These are phyloP conservation scores for Fusarium secorum DNA, from an alignment of 2,329 filamentous ascomycete genomes.

Conservation along the genomic window DNA sequence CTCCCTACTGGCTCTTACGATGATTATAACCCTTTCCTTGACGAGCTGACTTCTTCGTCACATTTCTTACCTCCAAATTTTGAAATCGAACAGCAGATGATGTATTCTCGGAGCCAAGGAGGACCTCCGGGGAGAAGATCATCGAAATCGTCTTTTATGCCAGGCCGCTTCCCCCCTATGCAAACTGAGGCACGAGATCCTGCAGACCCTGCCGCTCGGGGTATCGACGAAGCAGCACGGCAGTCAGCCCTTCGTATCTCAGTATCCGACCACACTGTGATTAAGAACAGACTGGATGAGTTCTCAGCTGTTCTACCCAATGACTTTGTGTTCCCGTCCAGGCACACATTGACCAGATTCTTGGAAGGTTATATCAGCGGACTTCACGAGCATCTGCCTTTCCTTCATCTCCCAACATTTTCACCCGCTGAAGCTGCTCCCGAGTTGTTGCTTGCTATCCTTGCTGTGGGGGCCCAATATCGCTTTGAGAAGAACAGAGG, in stretches of 20 bases:
- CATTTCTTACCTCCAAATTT: constrained; percentile 64
- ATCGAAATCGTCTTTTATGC: constrained; percentile 60
- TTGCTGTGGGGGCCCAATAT: constrained; percentile 73
- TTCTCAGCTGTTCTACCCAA: constrained; percentile 67
- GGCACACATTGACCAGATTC: constrained; percentile 73
- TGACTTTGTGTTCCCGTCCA: constrained; percentile 73
- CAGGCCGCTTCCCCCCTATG: constrained; percentile 63
- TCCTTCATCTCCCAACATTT: constrained; percentile 74
- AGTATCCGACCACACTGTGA: constrained; percentile 61
- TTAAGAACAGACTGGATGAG: constrained; percentile 67
- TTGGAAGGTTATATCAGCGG: constrained; percentile 74
- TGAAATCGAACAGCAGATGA: constrained; percentile 61
- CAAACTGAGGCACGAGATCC: constrained; percentile 60
- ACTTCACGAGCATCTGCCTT: constrained; percentile 65
- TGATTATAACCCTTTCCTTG: constrained; percentile 67
- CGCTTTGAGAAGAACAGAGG: constrained; percentile 67
- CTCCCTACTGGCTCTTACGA: constrained; percentile 54
- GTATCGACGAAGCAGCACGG: constrained; percentile 45
- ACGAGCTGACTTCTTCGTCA: constrained; percentile 62
- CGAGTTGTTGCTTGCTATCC: constrained; percentile 72
- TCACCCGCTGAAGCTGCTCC: constrained; percentile 69
- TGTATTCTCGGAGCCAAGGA: constrained; percentile 58
- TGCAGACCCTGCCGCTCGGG: constrained; percentile 35
- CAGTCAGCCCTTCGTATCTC: constrained; percentile 58
- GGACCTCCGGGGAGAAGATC: constrained; percentile 50